Evolutionary conservation across 2,329 filamentous ascomycete genomes (phyloP).

Genomic region (Epichloe festucae): DNA sequence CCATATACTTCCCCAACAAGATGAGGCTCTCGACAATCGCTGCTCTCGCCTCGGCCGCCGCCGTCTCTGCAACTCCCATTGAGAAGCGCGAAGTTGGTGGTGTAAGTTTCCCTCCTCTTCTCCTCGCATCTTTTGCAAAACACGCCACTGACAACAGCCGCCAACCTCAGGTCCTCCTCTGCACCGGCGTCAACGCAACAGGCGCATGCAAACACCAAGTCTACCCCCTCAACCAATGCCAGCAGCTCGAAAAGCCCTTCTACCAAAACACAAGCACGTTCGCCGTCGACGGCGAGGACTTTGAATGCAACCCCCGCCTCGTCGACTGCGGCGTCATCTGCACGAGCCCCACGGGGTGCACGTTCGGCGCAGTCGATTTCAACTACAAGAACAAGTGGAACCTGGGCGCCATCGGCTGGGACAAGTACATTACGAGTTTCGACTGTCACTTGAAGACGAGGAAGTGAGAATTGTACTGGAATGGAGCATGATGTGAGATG

Average conservation of each 20-base stretch:
- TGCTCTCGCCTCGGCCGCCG: slow-evolving; percentile 11
- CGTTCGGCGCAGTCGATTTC: slow-evolving; percentile 34
- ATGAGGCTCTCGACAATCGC: slow-evolving; percentile 20
- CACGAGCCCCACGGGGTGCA: slow-evolving; percentile 39
- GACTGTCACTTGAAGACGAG: slow-evolving; percentile 14
- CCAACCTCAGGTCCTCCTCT: slow-evolving; percentile 31
- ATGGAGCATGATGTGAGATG: neutral
- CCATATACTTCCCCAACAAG: neutral
- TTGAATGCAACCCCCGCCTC: slow-evolving; percentile 32
- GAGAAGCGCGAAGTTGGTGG: slow-evolving; percentile 32
- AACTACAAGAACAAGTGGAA: slow-evolving; percentile 33
- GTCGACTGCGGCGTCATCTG: slow-evolving; percentile 29
- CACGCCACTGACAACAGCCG: too few species aligned
- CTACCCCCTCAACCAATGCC: slow-evolving; percentile 31
- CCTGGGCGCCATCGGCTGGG: slow-evolving; percentile 31
- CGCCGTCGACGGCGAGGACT: slow-evolving; percentile 34
- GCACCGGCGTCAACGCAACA: slow-evolving; percentile 36
- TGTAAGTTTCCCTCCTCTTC: slow-evolving; percentile 22
- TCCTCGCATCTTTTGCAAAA: neutral
- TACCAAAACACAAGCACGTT: slow-evolving; percentile 33
- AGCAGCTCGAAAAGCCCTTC: slow-evolving; percentile 30
- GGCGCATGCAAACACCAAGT: slow-evolving; percentile 31
- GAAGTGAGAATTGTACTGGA: neutral
- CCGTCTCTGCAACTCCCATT: slow-evolving; percentile 18
- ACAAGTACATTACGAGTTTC: slow-evolving; percentile 24